Evolutionary conservation across 2,329 filamentous ascomycete genomes (phyloP), one percentile per base, ranked within the genome.

Genomic region (Aspergillus phoenicis): DNA sequence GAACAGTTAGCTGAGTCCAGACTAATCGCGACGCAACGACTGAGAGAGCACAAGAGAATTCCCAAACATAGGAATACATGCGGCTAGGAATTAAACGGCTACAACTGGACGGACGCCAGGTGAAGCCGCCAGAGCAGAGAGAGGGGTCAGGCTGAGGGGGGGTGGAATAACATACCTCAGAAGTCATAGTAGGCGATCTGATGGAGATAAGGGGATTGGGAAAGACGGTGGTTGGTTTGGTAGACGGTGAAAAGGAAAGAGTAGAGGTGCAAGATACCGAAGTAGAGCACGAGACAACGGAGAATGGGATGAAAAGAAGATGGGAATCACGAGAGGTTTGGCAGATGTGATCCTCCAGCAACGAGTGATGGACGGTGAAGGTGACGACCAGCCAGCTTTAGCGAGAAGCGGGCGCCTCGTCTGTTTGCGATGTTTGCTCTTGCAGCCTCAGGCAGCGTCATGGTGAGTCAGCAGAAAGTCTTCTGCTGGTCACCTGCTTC

Each of bases 91-190:
- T 45, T 53, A 65, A 63, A 33, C 10, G 13, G 39, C 41, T 41
- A 36, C 15, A 17, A 30, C 20, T 39, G 43, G 53, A 36, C n/a
- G 43, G 45, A 43, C 36, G 43, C 24, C 47, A 38, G 43, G 17
- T 47, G 58, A 36, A 55, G 24, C 20, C 47, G 47, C 15, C 47
- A 51, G 11, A 33, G 8, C 47, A 30, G 68, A 70, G 65, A 68
- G 73, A 71, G 73, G 73, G 74, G 75, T 63, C 62, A 62, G 64
- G 70, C 64, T 66, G 68, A 41, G 39, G 52, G 39, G 52, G 38
- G 53, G 24, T 17, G 47, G 64, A 66, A 82, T 61, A 64, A 74
- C 85, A 73, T 84, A 88, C 85, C 81, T 88, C 85, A 80, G 83
- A 84, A 77, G 83, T 82, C 85, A 87, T 87, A 75, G 73, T 85